phyloP scores from a whole-genome alignment of 768 basidiomycete species.

The Gautieria morchelliformis region DNA sequence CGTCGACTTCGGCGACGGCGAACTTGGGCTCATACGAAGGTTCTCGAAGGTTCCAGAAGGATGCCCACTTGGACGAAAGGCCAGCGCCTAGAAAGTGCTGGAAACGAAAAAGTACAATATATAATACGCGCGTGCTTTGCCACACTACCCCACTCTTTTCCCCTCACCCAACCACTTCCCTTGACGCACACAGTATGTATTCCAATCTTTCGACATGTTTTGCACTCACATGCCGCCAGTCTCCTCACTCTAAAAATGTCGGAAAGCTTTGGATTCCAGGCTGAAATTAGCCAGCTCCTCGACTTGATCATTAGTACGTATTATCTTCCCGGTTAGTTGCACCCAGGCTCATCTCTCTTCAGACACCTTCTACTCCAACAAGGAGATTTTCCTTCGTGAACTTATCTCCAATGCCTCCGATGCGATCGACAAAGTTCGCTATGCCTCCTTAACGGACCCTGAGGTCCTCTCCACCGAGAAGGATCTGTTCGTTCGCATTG shows the following conservation, averaged over 20 bases:
- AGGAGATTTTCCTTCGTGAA: constrained; percentile 99
- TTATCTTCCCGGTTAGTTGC: constrained; percentile 7
- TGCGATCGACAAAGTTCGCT: constrained; percentile 98
- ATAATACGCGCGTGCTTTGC: constrained; percentile 5
- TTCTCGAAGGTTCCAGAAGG: constrained; percentile 9
- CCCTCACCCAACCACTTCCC: not conserved
- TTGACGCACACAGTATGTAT: not conserved
- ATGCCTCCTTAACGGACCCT: constrained; percentile 90
- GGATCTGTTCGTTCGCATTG: constrained; percentile 92
- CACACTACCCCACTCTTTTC: not conserved
- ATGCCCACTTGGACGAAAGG: not conserved
- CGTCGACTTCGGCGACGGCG: not conserved
- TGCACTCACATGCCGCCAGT: not conserved
- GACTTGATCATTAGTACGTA: constrained; percentile 95
- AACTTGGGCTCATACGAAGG: not conserved
- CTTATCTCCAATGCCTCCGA: constrained; percentile 95
- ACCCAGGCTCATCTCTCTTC: constrained; percentile 11
- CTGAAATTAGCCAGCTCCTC: constrained; percentile 97
- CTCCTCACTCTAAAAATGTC: constrained; percentile 20
- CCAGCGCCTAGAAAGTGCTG: constrained; percentile 9
- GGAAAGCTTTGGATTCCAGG: constrained; percentile 94
- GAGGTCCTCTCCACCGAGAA: constrained; percentile 81
- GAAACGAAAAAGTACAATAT: not conserved
- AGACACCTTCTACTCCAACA: constrained; percentile 99
- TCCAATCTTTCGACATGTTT: not conserved